Evolutionary conservation across 345 rosid species (phyloP).

Genomic region (Cardamine chenopodiifolia): DNA sequence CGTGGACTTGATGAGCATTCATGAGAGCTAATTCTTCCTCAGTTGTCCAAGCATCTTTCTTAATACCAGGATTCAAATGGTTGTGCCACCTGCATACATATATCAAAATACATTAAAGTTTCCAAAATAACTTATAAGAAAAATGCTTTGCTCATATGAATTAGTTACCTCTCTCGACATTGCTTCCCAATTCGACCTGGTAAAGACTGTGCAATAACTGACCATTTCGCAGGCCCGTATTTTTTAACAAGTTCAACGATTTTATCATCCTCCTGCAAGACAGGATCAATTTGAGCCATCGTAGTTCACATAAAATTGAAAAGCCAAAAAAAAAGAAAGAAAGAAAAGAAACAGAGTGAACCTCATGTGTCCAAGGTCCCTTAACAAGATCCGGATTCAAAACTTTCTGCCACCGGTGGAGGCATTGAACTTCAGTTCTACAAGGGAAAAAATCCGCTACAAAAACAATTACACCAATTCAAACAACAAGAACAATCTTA

Average conservation of each 20-base stretch:
- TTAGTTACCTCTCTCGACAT: constrained; percentile 85
- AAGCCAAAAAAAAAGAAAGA: neutral
- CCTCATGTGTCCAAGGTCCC: constrained; percentile 99
- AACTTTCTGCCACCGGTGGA: constrained; percentile 99
- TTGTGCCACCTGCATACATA: constrained; percentile 87
- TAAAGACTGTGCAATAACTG: constrained; percentile 84
- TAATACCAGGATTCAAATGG: constrained; percentile 95
- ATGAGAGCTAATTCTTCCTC: constrained; percentile 87
- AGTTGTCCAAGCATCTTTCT: constrained; percentile 90
- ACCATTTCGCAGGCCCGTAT: constrained; percentile 94
- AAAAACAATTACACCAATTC: constrained; percentile 6
- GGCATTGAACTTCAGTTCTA: constrained; percentile 96
- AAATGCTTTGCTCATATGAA: constrained; percentile 11
- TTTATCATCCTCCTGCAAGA: constrained; percentile 83
- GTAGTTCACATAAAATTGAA: constrained; percentile 3
- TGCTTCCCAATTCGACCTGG: constrained; percentile 99
- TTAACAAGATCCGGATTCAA: constrained; percentile 92
- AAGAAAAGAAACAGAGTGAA: constrained; percentile 30
- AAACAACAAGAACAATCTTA: constrained; percentile 9
- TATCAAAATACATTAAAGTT: constrained; percentile 26
- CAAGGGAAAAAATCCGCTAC: constrained; percentile 84
- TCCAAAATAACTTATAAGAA: constrained; percentile 7
- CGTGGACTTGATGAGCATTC: constrained; percentile 72
- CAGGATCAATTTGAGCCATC: constrained; percentile 6
- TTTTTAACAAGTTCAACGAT: constrained; percentile 72